A percentile compares a stretch with the other conserved stretches of the same genome.
phyloP scores from a whole-genome alignment of 768 basidiomycete species.

The Lentinus brumalis region DNA sequence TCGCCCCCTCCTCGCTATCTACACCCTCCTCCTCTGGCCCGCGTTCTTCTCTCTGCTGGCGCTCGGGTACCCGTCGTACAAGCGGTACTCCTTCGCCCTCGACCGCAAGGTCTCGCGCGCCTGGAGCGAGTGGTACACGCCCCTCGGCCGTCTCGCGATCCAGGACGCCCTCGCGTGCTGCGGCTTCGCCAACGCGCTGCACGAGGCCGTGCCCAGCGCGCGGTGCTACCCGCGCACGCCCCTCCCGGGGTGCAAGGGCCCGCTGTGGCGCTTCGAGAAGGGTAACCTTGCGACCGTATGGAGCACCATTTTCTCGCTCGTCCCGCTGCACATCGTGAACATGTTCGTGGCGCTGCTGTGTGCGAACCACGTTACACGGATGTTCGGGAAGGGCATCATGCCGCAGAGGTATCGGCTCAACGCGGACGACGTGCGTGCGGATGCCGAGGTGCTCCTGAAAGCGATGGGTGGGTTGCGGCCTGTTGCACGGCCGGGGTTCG shows the following conservation, averaged over 20 bases:
- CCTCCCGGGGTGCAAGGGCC: conserved; percentile 69
- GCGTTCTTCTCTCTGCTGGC: conserved; percentile 56
- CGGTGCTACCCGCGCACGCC: conserved; percentile 62
- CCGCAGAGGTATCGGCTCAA: conserved; percentile 61
- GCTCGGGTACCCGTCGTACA: conserved; percentile 67
- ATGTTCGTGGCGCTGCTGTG: conserved; percentile 63
- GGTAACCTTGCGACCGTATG: conserved; percentile 49
- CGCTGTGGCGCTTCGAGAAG: conserved; percentile 56
- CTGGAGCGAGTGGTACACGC: conserved; percentile 67
- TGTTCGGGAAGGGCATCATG: conserved; percentile 66
- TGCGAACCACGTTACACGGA: conserved; percentile 63
- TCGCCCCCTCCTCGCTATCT: conserved; percentile 65
- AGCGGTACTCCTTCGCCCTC: conserved; percentile 58
- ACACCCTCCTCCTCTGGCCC: conserved; percentile 70
- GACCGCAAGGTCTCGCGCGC: conserved; percentile 67
- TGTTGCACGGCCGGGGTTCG: conserved; percentile 24
- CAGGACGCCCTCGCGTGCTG: conserved; percentile 69
- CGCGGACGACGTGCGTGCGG: conserved; percentile 43
- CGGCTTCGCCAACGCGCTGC: conserved; percentile 62
- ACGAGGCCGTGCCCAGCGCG: conserved; percentile 58
- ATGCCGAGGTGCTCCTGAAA: conserved; percentile 25
- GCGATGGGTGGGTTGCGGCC: conserved; percentile 16
- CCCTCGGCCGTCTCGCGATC: conserved; percentile 52
- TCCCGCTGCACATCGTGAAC: conserved; percentile 61
- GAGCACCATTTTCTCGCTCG: conserved; percentile 54